Evolutionary conservation across 371 early-diverging fungal genomes (phyloP).

Genomic region (Circinella umbellata): DNA sequence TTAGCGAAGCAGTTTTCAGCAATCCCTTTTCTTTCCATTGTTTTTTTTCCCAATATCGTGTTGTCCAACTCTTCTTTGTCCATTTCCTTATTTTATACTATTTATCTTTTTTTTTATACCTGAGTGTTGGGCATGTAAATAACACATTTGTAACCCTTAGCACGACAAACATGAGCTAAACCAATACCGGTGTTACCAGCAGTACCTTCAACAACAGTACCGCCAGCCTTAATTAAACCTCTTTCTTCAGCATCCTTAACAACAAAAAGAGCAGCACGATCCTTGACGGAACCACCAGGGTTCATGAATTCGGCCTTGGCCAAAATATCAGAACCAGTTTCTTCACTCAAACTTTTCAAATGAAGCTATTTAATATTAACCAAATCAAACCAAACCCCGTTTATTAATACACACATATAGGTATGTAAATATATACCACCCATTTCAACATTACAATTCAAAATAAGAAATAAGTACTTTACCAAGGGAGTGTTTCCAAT

Average conservation of each 20-base stretch:
- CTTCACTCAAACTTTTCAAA: conserved; percentile 74
- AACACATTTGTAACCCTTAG: conserved; percentile 94
- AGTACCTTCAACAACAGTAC: conserved; percentile 95
- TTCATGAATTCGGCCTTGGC: conserved; percentile 98
- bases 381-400: not conserved
- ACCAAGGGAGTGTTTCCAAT: conserved; percentile 95
- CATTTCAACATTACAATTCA: too few species aligned
- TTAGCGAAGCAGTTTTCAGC: too few species aligned
- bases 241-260: conserved; percentile 92
- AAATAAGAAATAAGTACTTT: conserved; percentile 29
- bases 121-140: conserved; percentile 98
- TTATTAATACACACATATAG: not conserved
- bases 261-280: conserved; percentile 92
- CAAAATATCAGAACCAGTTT: conserved; percentile 87
- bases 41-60: not conserved
- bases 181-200: conserved; percentile 98
- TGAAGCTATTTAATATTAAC: conserved; percentile 61
- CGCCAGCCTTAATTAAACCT: conserved; percentile 87
- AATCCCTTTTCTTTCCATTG: not conserved
- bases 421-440: too few species aligned
- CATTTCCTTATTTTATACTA: not conserved
- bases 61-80: not conserved
- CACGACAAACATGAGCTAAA: conserved; percentile 93
- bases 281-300: conserved; percentile 98
- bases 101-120: conserved; percentile 31